A percentile compares a stretch with the other conserved stretches of the same genome.
phyloP scores from a whole-genome alignment of 495 filamentous ascomycete species.

The Tetracladium marchalianum region DNA sequence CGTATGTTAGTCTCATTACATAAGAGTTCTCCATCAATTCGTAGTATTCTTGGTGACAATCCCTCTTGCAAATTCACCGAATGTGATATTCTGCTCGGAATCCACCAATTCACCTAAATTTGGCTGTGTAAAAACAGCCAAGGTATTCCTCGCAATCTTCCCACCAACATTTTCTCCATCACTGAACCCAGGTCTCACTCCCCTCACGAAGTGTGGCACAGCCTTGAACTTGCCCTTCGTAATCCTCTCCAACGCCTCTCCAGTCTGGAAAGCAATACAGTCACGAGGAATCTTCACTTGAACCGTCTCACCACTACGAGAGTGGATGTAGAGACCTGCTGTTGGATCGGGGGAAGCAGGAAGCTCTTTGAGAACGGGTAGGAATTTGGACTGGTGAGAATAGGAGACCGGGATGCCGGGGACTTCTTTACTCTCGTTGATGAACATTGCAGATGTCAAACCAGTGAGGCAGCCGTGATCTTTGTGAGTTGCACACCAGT shows the following conservation, averaged over 20 bases:
- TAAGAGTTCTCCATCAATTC: conserved; percentile 6
- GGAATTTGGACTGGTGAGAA: conserved; percentile 15
- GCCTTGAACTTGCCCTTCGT: conserved; percentile 83
- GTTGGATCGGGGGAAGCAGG: conserved; percentile 63
- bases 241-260: conserved; percentile 82
- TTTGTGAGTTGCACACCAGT: conserved; percentile 93
- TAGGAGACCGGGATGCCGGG: conserved; percentile 27
- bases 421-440: conserved; percentile 60
- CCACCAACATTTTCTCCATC: conserved; percentile 18
- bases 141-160: conserved; percentile 75
- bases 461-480: conserved; percentile 93
- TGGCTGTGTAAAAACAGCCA: conserved; percentile 96
- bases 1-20: no score
- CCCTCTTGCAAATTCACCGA: conserved; percentile 80
- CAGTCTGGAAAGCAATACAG: conserved; percentile 93
- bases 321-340: conserved; percentile 86
- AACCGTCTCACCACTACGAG: conserved; percentile 62
- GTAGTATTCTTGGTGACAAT: conserved; percentile 71
- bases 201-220: conserved; percentile 92
- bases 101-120: conserved; percentile 84
- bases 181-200: conserved; percentile 37
- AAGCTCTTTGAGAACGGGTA: conserved; percentile 57
- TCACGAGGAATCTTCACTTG: conserved; percentile 86
- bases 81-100: conserved; percentile 55
- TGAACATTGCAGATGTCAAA: conserved; percentile 90